Conservation (phyloP, 2,329 filamentous ascomycete species). For the Diaporthe ilicicola region DNA sequence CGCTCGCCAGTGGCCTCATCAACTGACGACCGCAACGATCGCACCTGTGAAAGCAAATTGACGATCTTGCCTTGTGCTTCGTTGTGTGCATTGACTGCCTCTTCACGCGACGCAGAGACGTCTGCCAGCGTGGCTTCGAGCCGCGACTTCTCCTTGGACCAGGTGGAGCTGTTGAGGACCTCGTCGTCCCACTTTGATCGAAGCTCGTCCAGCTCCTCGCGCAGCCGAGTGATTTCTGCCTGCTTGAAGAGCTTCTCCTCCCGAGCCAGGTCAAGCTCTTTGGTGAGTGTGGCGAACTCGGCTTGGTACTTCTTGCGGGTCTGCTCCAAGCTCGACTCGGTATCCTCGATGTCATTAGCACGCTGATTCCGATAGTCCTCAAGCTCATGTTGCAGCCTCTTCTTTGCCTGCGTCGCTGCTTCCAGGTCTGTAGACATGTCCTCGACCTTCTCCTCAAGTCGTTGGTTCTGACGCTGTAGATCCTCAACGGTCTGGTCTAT, state of each 20-base stretch:
- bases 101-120: conserved; percentile 89
- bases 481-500: conserved; percentile 90
- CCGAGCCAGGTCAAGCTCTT: conserved; percentile 91
- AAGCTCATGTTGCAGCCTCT: conserved; percentile 93
- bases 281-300: conserved; percentile 87
- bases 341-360: conserved; percentile 96
- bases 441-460: conserved; percentile 89
- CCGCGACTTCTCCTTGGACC: conserved; percentile 96
- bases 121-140: conserved; percentile 90
- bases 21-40: conserved; percentile 80
- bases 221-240: conserved; percentile 83
- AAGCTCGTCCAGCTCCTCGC: conserved; percentile 95
- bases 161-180: conserved; percentile 95
- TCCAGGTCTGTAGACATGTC: conserved; percentile 91
- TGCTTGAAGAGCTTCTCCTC: conserved; percentile 89
- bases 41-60: conserved; percentile 87
- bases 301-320: conserved; percentile 97
- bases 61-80: conserved; percentile 95
- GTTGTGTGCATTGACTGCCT: conserved; percentile 91
- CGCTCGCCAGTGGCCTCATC: conserved; percentile 89
- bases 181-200: conserved; percentile 98
- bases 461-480: conserved; percentile 86
- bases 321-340: conserved; percentile 94
- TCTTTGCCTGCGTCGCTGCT: conserved; percentile 86
- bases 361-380: conserved; percentile 96